phyloP scores from a whole-genome alignment of 352 stramenopile genomes.

The Globisporangium uncinulatum region DNA sequence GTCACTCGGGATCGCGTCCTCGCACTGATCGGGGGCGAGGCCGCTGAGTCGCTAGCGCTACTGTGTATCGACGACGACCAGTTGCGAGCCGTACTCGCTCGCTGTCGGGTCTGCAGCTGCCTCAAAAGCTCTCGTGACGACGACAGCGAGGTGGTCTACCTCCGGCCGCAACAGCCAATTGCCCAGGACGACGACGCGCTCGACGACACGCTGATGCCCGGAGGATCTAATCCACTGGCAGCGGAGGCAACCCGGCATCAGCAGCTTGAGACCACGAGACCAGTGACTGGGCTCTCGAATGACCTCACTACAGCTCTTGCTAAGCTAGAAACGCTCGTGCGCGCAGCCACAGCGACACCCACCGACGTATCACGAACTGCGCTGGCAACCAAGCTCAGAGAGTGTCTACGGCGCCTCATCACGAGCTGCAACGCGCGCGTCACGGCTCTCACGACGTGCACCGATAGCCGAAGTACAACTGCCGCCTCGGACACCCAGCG shows the following conservation, averaged over 20 bases:
- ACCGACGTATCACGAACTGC: not conserved
- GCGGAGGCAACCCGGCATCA: too few species aligned
- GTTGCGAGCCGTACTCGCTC: constrained; percentile 10
- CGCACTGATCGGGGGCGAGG: too few species aligned
- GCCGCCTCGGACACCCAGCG: constrained; percentile 16
- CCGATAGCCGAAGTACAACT: constrained; percentile 6
- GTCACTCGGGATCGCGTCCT: not conserved
- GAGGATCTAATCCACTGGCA: not conserved
- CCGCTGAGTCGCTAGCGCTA: not conserved
- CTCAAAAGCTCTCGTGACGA: not conserved
- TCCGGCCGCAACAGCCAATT: not conserved
- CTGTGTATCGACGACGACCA: constrained; percentile 7
- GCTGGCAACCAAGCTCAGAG: constrained; percentile 3
- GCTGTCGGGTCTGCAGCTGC: constrained; percentile 22
- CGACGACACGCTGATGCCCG: not conserved
- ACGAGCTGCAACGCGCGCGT: constrained; percentile 32
- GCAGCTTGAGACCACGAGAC: not conserved
- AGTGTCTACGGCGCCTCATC: constrained; percentile 21
- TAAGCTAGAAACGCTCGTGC: constrained; percentile 11
- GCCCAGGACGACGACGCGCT: not conserved
- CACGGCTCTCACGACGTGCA: constrained; percentile 16
- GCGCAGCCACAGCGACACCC: not conserved
- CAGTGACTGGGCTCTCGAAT: constrained; percentile 20
- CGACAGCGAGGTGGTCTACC: not conserved
- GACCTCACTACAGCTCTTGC: constrained; percentile 11